Evolutionary conservation across 2,329 filamentous ascomycete species (phyloP).

Genomic region (Xylariales sp.): DNA sequence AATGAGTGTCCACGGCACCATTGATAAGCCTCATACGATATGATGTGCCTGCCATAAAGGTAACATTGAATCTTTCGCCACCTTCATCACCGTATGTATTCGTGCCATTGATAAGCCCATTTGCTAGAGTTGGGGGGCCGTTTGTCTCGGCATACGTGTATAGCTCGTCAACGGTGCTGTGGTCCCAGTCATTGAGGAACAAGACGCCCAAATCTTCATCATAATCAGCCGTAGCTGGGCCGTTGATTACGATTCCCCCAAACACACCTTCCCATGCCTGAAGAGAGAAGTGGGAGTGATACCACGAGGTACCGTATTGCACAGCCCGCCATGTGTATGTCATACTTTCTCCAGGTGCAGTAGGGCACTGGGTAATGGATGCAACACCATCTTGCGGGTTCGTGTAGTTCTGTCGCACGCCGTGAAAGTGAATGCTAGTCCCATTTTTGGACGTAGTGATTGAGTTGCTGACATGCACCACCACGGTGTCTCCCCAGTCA

Average conservation of each 20-base stretch:
- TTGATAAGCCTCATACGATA: too few relatives aligned
- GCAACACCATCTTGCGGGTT: constrained; percentile 29
- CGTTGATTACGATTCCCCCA: constrained; percentile 42
- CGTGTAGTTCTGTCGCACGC: not conserved
- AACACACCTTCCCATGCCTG: constrained; percentile 43
- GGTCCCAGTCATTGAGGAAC: constrained; percentile 48
- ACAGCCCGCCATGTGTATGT: constrained; percentile 17
- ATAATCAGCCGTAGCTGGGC: constrained; percentile 33
- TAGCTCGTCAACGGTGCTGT: constrained; percentile 24
- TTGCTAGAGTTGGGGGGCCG: constrained; percentile 26
- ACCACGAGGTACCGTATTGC: constrained; percentile 22
- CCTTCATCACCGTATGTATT: too few relatives aligned
- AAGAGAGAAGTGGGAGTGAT: constrained; percentile 37
- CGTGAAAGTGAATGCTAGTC: constrained; percentile 3
- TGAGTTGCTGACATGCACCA: constrained; percentile 64
- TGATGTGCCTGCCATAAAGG: too few relatives aligned
- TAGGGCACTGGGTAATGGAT: constrained; percentile 30
- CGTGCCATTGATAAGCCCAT: constrained; percentile 40
- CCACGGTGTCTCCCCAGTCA: constrained; percentile 58
- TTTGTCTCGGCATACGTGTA: constrained; percentile 11
- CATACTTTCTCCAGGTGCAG: constrained; percentile 14
- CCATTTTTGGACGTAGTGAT: not conserved
- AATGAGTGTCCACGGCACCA: too few relatives aligned
- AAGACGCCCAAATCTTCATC: constrained; percentile 49
- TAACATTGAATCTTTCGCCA: too few relatives aligned